These are phyloP conservation scores for Nicotiana sylvestris DNA, from an alignment of 257 asterid species.

Conservation along the genomic window DNA sequence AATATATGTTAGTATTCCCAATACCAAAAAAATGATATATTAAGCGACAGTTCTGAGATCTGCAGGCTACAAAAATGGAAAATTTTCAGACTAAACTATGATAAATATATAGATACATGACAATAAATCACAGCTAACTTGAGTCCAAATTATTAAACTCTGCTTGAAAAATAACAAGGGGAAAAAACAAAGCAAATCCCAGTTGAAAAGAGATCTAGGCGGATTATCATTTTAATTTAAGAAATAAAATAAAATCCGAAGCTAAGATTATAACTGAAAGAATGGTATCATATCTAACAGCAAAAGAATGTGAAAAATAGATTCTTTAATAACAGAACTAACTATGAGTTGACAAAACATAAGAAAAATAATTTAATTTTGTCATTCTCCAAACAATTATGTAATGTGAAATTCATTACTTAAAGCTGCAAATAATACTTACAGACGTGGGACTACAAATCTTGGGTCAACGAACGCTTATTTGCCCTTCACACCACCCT, in stretches of 20 bases:
- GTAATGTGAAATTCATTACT: conserved; percentile 20
- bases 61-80: neutral
- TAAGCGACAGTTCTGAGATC: neutral
- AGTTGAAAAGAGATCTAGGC: conserved; percentile 16
- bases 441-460: conserved; percentile 47
- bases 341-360: conserved; percentile 20
- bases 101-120: neutral
- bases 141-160: neutral
- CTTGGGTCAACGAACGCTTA: conserved; percentile 39
- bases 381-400: conserved; percentile 17
- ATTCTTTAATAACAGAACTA: conserved; percentile 21
- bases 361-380: neutral
- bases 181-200: conserved; percentile 1
- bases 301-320: conserved; percentile 12
- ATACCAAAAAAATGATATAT: neutral
- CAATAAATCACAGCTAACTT: neutral
- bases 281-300: conserved; percentile 31
- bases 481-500: conserved; percentile 36
- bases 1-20: neutral
- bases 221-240: conserved; percentile 18
- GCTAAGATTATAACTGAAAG: conserved; percentile 24
- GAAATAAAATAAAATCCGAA: conserved; percentile 14
- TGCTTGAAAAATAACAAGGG: neutral
- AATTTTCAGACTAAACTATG: neutral
- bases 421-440: conserved; percentile 32